These are phyloP conservation scores for Antrodiella citrinella DNA, from an alignment of 768 basidiomycete genomes.

Conservation along the genomic window DNA sequence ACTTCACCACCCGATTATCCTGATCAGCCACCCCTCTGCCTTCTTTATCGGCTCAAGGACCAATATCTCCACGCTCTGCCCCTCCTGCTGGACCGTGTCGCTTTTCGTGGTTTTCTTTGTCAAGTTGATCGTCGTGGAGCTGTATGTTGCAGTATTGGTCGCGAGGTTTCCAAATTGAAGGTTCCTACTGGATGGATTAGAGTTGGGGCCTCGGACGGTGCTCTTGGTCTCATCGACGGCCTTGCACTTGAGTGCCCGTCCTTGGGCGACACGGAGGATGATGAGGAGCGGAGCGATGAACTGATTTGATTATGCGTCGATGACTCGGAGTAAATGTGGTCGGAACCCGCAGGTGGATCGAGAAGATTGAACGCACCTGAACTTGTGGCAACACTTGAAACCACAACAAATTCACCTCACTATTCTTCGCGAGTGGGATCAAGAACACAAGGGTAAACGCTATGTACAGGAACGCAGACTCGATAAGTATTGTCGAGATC, in stretches of 20 bases:
- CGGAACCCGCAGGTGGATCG: not conserved
- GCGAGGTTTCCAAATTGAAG: too few relatives aligned
- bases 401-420: conserved; percentile 13
- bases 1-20: too few relatives aligned
- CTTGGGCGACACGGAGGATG: conserved; percentile 17
- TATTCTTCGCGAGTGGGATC: conserved; percentile 14
- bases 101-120: too few relatives aligned
- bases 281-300: conserved; percentile 18
- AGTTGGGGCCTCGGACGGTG: too few relatives aligned
- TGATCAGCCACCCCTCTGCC: too few relatives aligned
- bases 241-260: conserved; percentile 5
- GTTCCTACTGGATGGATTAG: too few relatives aligned
- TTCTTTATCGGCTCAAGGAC: too few relatives aligned
- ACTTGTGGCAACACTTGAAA: conserved; percentile 16
- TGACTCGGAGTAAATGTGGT: not conserved
- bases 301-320: conserved; percentile 7
- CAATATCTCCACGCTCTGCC: too few relatives aligned
- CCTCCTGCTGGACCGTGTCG: too few relatives aligned
- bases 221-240: not conserved
- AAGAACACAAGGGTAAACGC: conserved; percentile 17
- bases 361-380: conserved; percentile 9
- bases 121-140: too few relatives aligned
- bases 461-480: conserved; percentile 18
- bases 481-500: conserved; percentile 22
- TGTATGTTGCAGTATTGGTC: too few relatives aligned